Evolutionary conservation across 495 filamentous ascomycete genomes (phyloP), one percentile per base, ranked within the genome.

Genomic region (Wilcoxina mikolae): DNA sequence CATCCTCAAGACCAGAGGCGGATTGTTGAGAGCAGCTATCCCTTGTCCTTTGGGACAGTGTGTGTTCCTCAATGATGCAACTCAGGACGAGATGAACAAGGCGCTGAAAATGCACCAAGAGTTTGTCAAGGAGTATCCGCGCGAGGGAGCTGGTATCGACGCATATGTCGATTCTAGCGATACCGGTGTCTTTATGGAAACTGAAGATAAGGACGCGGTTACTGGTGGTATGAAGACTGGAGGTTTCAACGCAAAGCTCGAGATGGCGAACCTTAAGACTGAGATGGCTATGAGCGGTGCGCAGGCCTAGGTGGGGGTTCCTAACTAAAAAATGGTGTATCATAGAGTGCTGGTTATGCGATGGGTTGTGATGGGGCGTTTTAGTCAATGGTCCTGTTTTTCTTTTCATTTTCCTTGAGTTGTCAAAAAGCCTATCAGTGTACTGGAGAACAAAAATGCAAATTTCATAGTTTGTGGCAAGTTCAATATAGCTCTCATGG

Each of bases 1-100:
- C 10, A 82, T 81, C 54, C 66, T 83, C 15, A 80, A 77, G 67
- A 82, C 79, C 0, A 68, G 79, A 0, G 79, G 81, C 56, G 78
- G 78, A 4, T 68, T 73, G 22, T 70, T 82, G 18, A 69, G 79
- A 17, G 73, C 74, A 18, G 76, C 78, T 11, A 78, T 81, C 2
- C 79, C 79, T 2, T 69, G 61, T 31, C 77, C 74, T 0, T 58
- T 82, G 5, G 78, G 79, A 12, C 59, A 58, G 11, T 82, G 79
- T 58, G 65, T 60, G 10, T 81, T 83, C 65, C 46, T 81, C 24
- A 81, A 81, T 52, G 74, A 81, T 49, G 72, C 79, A 12, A 56
- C 66, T 15, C 29, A 45, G 0, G 65, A 73, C 15, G 77, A 79
- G 33, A 67, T 83, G 59, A 68, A 69, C 57, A 65, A 58, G 15